Evolutionary conservation across 441 rosid species (phyloP).

Genomic region (Eugenia klotzschiana): DNA sequence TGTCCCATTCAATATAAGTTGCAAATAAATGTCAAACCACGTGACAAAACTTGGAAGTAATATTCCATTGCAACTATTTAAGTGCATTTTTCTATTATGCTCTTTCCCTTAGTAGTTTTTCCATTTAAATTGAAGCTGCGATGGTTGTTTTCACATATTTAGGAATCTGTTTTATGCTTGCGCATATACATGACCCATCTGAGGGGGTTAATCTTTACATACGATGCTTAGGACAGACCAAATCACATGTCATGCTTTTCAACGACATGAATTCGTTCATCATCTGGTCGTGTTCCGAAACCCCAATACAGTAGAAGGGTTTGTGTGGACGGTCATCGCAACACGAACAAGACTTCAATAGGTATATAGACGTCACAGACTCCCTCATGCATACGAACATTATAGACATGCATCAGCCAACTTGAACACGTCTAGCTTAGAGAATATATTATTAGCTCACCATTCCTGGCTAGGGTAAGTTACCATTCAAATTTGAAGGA

Average conservation of each 20-base stretch:
- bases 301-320: background rate
- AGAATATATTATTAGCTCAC: background rate
- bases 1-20: background rate
- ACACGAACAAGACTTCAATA: background rate
- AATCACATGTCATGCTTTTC: background rate
- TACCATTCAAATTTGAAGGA: background rate
- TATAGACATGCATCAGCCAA: background rate
- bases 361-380: background rate
- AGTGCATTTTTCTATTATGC: background rate
- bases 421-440: background rate
- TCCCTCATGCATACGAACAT: background rate
- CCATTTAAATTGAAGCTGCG: background rate
- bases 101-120: background rate
- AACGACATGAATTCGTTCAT: background rate
- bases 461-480: background rate
- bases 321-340: background rate
- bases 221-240: background rate
- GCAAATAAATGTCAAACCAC: background rate
- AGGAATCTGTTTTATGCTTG: background rate
- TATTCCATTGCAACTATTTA: background rate
- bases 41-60: background rate
- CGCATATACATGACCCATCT: background rate
- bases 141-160: background rate
- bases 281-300: background rate
- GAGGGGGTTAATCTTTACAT: background rate